Evolutionary conservation across 2,329 filamentous ascomycete genomes (phyloP), one percentile per base, ranked within the genome.

Genomic region (Epichloe typhina): DNA sequence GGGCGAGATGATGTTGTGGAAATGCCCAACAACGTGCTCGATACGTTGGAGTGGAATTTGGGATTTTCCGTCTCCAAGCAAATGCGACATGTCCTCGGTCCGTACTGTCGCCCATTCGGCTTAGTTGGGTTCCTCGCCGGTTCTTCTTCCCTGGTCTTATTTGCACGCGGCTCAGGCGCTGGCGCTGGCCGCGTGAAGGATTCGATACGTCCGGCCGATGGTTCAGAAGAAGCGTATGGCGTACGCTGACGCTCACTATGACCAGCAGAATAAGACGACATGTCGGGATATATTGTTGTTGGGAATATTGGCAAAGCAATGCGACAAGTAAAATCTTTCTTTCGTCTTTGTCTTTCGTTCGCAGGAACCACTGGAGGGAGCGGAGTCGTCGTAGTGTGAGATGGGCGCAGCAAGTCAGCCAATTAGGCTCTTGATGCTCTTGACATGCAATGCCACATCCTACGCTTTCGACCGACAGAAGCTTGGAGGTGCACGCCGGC

Each of bases 31-130:
- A 68, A 55, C 50, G 62, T 55, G 50, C 63, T 56, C 49, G 66
- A 56, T 11, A 59, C 52, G 21, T 63, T 61, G 3, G 65, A 56
- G 8, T 70, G 66, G 36, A 70, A 79, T 38, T 69, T 74, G 4
- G 77, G 74, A 15, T 75, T 62, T 53, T 77, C 75, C 2, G 71
- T 72, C 44, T 96, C 91, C 40, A 95, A 74, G 64, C 91, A 97
- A 56, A 97, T 96, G 52, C 91, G 84, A 67, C 91, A 97, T 54
- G 81, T 85, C 56, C 88, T 77, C 26, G 85, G 76, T 38, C 79
- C 77, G 65, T 87, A 91, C 54, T 79, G 77, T 47, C 62, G 56
- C 6, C 50, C 50, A 13, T 51, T 52, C 37, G 56, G 50, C 6
- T 45, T 48, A 42, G 52, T 33, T 54, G 42, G 54, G 35, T 58